These are phyloP conservation scores for Alternaria gaisen DNA, from an alignment of 2,329 filamentous ascomycete genomes.

Conservation along the genomic window DNA sequence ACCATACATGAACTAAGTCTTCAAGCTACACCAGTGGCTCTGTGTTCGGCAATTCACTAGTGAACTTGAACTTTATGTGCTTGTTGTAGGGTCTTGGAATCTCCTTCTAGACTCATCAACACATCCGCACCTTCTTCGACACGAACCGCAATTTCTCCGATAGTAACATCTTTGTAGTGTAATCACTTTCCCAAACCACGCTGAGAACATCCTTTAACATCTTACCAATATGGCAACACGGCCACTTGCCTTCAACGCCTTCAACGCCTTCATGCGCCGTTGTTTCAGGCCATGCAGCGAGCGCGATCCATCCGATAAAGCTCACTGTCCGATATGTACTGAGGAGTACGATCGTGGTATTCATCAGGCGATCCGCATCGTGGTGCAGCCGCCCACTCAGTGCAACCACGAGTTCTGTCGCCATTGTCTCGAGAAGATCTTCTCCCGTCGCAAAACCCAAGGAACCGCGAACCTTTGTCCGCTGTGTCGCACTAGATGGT, in stretches of 20 bases:
- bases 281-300: neutral
- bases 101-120: neutral
- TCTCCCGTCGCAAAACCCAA: neutral
- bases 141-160: neutral
- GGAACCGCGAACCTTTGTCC: neutral
- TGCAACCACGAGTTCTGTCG: constrained; percentile 1
- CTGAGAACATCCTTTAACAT: neutral
- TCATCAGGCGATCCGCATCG: neutral
- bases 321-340: neutral
- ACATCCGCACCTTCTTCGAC: neutral
- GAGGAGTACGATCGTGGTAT: neutral
- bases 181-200: neutral
- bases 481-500: neutral
- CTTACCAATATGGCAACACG: neutral
- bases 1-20: neutral
- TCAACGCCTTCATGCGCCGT: neutral
- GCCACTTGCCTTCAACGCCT: neutral
- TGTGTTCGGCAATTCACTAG: neutral
- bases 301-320: neutral
- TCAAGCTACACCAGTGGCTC: neutral
- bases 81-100: neutral
- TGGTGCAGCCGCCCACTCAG: neutral
- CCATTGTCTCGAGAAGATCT: neutral
- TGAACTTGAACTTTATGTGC: neutral
- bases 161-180: neutral